These are phyloP conservation scores for Camellia japonica DNA, from an alignment of 148 eudicot species.

Conservation along the genomic window DNA sequence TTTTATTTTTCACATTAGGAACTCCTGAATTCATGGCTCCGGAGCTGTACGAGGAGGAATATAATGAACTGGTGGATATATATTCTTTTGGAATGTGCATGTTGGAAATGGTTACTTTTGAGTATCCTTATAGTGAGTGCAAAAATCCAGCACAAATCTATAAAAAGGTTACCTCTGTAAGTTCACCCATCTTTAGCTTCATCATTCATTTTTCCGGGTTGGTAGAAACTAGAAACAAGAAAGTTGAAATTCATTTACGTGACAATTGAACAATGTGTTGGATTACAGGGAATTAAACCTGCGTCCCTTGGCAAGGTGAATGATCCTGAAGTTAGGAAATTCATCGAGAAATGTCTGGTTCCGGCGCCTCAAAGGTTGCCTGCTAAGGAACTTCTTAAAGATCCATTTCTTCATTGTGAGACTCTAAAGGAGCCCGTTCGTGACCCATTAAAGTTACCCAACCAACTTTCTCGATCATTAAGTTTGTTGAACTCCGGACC, in stretches of 20 bases:
- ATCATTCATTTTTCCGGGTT: neutral
- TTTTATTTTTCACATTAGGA: conserved; percentile 33
- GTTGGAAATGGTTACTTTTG: conserved; percentile 80
- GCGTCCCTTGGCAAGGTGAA: conserved; percentile 66
- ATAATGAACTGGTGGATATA: conserved; percentile 80
- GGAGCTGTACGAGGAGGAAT: conserved; percentile 86
- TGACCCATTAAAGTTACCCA: conserved; percentile 33
- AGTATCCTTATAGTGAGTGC: conserved; percentile 87
- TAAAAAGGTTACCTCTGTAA: conserved; percentile 74
- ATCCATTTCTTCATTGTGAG: conserved; percentile 52
- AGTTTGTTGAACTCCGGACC: conserved; percentile 27
- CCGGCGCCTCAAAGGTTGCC: conserved; percentile 60
- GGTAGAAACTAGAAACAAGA: neutral
- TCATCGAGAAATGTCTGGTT: conserved; percentile 76
- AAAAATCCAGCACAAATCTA: conserved; percentile 85
- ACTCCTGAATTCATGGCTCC: conserved; percentile 98
- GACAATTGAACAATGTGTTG: neutral
- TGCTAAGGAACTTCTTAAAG: conserved; percentile 70
- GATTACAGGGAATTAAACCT: conserved; percentile 74
- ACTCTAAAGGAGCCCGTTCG: conserved; percentile 30
- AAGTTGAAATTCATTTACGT: neutral
- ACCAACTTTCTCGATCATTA: conserved; percentile 25
- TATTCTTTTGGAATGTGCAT: conserved; percentile 96
- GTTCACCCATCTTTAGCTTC: conserved; percentile 23
- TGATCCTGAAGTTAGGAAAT: conserved; percentile 57